Evolutionary conservation across 768 basidiomycete species (phyloP).

Genomic region (Lentinula lateritia): DNA sequence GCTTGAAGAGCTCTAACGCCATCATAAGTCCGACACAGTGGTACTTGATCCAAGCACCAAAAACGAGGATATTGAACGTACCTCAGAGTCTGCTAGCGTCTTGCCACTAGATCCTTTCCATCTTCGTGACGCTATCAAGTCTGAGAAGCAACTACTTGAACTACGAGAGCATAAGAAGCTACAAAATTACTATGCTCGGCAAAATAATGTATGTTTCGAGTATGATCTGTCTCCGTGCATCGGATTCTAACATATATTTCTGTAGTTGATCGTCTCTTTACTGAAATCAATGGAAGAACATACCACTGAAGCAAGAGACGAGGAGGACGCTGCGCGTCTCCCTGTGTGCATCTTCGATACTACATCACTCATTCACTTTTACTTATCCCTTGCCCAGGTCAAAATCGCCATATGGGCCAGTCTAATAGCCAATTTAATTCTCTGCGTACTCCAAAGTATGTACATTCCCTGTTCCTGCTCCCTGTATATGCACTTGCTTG

Average conservation of each 20-base stretch:
- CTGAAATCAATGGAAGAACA: slow-evolving; percentile 65
- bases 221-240: background rate
- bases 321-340: slow-evolving; percentile 40
- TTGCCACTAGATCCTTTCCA: slow-evolving; percentile 57
- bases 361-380: background rate
- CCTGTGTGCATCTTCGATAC: slow-evolving; percentile 23
- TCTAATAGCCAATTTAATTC: slow-evolving; percentile 64
- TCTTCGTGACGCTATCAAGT: slow-evolving; percentile 52
- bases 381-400: slow-evolving; percentile 40
- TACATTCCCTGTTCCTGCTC: slow-evolving; percentile 13
- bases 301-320: slow-evolving; percentile 50
- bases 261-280: slow-evolving; percentile 50
- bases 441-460: slow-evolving; percentile 68
- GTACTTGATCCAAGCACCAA: slow-evolving; percentile 35
- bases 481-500: slow-evolving; percentile 5
- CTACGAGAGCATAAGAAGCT: background rate
- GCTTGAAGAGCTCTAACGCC: slow-evolving; percentile 11
- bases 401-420: slow-evolving; percentile 86
- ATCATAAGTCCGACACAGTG: slow-evolving; percentile 42
- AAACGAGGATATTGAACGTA: slow-evolving; percentile 37
- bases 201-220: slow-evolving; percentile 37
- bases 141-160: background rate
- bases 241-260: background rate
- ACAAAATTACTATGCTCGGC: slow-evolving; percentile 33
- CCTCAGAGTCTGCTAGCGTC: slow-evolving; percentile 25